Base-by-base conservation (phyloP, 2,329 filamentous ascomycete genomes). In the Diaporthe nobilis region DNA sequence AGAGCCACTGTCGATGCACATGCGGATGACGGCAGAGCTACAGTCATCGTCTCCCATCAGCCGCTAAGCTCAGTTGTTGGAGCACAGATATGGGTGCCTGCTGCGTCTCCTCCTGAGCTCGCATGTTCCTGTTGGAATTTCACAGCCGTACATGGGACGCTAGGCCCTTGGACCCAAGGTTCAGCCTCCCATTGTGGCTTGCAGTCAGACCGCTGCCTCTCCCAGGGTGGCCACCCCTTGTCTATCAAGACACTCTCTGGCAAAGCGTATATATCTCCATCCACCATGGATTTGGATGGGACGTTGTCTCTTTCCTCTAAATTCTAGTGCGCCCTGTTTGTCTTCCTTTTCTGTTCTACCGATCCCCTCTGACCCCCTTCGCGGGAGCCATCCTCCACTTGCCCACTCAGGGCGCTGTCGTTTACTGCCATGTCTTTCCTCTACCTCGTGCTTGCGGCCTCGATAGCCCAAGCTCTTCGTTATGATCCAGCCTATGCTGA, bases 401-500 rank as follows among this genome's bases (percentile, higher is more conserved):
- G 72, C 78, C 77, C 77, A n/a, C 22, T 34, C 72, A 77, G 78
- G 77, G 65, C 42, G 15, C 72, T 72, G 31, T 51, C 28, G 39
- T 60, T 72, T 55, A 47, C 42, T 55, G 76, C 51, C 67, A 79
- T 80, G 78, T 71, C 74, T n/a, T 51, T 70, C 34, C 7, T 75
- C n/a, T 58, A 79, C 55, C 53, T 79, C 47, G 47, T 71, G 44
- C 72, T 75, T 44, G 53, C 73, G 28, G 72, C 75, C 55, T 75
- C 77, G 28, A 57, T 78, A 53, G 79, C 77, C 51, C 77, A 77
- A 44, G 80, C 78, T 47, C 77, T 82, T 51, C 78, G 78, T 10
- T 82, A 77, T 53, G 79, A 81, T 67, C 75, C 77, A 10, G 77
- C 60, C 44, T 79, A 78, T 67, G 83, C 85, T 58, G 85, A 87